These are phyloP conservation scores for Dactylellina haptotyla DNA, from an alignment of 2,329 filamentous ascomycete genomes.

Conservation along the genomic window DNA sequence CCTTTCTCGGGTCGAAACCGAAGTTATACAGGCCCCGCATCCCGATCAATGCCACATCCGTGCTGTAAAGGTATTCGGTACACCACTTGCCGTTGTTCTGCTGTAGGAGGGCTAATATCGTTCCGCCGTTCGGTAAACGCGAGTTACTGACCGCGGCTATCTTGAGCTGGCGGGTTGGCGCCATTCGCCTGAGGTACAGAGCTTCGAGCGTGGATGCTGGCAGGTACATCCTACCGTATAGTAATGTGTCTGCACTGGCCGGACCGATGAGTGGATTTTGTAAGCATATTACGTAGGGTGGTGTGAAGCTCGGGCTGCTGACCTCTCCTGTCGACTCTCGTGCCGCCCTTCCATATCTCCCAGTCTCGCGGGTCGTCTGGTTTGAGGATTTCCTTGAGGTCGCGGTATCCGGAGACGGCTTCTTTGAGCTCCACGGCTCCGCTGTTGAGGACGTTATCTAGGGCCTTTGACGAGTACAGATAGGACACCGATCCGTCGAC, in stretches of 20 bases:
- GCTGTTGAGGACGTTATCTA: slow-evolving; percentile 74
- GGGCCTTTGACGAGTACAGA: slow-evolving; percentile 86
- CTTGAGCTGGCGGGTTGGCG: slow-evolving; percentile 80
- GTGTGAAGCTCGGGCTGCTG: slow-evolving; percentile 13
- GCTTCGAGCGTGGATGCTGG: slow-evolving; percentile 88
- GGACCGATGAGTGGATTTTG: slow-evolving; percentile 24
- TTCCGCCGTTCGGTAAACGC: slow-evolving; percentile 77
- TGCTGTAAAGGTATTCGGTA: slow-evolving; percentile 88
- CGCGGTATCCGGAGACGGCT: slow-evolving; percentile 83
- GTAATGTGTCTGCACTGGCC: slow-evolving; percentile 66
- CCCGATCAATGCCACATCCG: slow-evolving; percentile 88
- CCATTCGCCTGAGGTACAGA: slow-evolving; percentile 80
- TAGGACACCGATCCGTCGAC: slow-evolving; percentile 98
- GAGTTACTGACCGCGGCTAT: slow-evolving; percentile 80
- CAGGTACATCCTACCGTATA: slow-evolving; percentile 82
- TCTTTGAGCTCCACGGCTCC: slow-evolving; percentile 78
- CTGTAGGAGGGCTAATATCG: slow-evolving; percentile 71
- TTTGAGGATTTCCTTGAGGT: slow-evolving; percentile 73
- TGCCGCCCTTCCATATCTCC: slow-evolving; percentile 68
- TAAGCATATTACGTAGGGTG: slow-evolving; percentile 22
- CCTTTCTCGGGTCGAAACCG: slow-evolving; percentile 72
- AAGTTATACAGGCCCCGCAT: slow-evolving; percentile 94
- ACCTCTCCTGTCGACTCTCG: slow-evolving; percentile 66
- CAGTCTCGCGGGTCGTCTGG: slow-evolving; percentile 66
- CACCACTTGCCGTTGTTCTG: slow-evolving; percentile 89